phyloP scores from a whole-genome alignment of 257 asterid genomes.

The Nicotiana otophora region DNA sequence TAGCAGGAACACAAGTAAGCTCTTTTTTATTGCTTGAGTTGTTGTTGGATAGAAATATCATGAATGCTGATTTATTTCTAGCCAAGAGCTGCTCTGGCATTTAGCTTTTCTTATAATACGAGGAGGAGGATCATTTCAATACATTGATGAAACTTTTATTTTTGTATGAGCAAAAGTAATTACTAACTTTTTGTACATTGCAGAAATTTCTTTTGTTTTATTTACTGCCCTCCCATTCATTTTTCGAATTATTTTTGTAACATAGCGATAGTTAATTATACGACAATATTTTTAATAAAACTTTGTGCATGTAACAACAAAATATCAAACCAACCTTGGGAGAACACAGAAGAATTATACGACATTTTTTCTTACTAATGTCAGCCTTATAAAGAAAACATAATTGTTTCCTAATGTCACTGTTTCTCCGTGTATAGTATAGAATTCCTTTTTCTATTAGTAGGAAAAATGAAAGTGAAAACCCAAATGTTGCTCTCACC shows the following conservation, averaged over 20 bases:
- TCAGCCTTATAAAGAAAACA: no score
- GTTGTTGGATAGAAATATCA: not conserved
- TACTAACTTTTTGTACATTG: not conserved
- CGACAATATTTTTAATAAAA: no score
- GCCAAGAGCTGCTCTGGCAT: not conserved
- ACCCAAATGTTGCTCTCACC: not conserved
- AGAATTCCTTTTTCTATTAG: not conserved
- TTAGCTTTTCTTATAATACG: not conserved
- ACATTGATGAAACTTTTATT: not conserved
- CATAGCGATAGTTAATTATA: not conserved
- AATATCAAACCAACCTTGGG: no score
- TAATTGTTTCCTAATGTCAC: not conserved
- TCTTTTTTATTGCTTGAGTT: not conserved
- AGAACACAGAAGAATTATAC: no score
- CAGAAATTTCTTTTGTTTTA: not conserved
- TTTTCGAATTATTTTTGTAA: not conserved
- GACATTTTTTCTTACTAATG: no score
- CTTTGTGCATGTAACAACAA: no score
- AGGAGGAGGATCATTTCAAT: not conserved
- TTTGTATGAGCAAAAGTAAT: not conserved
- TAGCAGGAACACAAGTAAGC: slow-evolving; percentile 89
- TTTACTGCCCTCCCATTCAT: not conserved
- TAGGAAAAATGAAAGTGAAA: not conserved
- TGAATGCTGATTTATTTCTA: not conserved
- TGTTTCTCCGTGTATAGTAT: not conserved